Percentiles rank a stretch among this genome's conserved stretches.
Evolutionary conservation across 768 basidiomycete genomes (phyloP).

Genomic region (Kwoniella newhampshirensis): DNA sequence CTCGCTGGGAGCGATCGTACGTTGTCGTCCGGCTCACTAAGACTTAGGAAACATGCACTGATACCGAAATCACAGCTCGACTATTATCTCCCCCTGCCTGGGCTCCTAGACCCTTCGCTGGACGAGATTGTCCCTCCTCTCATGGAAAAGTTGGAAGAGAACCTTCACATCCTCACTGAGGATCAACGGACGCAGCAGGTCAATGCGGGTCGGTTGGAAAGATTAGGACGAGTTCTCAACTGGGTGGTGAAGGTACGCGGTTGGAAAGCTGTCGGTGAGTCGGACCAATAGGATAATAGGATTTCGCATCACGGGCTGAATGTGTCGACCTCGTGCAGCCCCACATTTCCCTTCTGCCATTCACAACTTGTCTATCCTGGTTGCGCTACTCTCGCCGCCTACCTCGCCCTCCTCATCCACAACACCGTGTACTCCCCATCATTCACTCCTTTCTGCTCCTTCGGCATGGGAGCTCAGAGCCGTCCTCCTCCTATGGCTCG

Average conservation of each 20-base stretch:
- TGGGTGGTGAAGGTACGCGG: conserved; percentile 83
- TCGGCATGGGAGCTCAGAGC: conserved; percentile 79
- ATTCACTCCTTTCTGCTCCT: conserved; percentile 31
- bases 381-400: conserved; percentile 62
- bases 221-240: conserved; percentile 62
- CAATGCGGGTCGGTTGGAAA: conserved; percentile 53
- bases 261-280: conserved; percentile 84
- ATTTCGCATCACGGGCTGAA: conserved; percentile 1
- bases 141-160: conserved; percentile 59
- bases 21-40: conserved; percentile 6
- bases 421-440: conserved; percentile 54
- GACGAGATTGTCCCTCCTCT: conserved; percentile 75
- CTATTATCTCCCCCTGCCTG: conserved; percentile 88
- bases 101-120: conserved; percentile 85
- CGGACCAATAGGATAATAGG: background rate
- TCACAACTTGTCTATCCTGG: conserved; percentile 71
- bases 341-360: conserved; percentile 93
- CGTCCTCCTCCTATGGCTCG: conserved; percentile 85
- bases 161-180: conserved; percentile 53
- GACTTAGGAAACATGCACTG: background rate
- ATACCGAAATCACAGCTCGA: conserved; percentile 62
- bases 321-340: conserved; percentile 58
- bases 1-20: conserved; percentile 48
- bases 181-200: conserved; percentile 33
- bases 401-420: conserved; percentile 52